Conservation (phyloP, 2,329 filamentous ascomycete genomes). For the Talaromyces funiculosus region DNA sequence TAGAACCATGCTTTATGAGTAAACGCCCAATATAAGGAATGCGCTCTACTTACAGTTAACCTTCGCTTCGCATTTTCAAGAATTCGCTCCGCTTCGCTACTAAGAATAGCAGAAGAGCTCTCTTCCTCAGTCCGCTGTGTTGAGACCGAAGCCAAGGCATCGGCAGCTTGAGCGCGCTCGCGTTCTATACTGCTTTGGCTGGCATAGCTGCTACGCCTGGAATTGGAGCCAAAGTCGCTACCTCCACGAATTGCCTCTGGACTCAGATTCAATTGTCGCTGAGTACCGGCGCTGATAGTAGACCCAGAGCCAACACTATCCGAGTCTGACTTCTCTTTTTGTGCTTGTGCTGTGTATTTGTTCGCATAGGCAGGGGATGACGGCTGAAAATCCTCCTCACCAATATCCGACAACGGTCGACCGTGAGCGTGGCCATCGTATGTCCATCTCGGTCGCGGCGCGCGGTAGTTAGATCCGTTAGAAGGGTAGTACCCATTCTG, state of each 20-base stretch:
- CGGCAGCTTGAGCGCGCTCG: conserved; percentile 6
- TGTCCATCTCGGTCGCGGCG: conserved; percentile 30
- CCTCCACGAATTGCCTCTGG: neutral
- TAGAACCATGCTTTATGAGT: conserved; percentile 31
- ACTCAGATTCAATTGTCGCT: conserved; percentile 16
- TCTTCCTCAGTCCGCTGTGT: conserved; percentile 47
- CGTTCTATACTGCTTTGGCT: conserved; percentile 12
- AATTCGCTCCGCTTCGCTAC: conserved; percentile 80
- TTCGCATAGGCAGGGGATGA: conserved; percentile 18
- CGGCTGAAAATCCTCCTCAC: conserved; percentile 36
- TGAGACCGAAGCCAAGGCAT: conserved; percentile 23
- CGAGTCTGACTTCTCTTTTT: conserved; percentile 35
- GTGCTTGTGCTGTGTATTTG: conserved; percentile 8
- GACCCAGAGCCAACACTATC: conserved; percentile 35
- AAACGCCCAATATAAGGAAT: neutral
- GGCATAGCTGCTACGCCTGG: conserved; percentile 7
- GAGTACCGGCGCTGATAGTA: conserved; percentile 26
- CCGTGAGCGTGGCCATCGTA: conserved; percentile 34
- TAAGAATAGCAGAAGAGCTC: conserved; percentile 68
- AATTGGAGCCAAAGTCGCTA: conserved; percentile 3
- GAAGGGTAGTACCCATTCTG: neutral
- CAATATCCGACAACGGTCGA: conserved; percentile 42
- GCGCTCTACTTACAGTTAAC: conserved; percentile 63
- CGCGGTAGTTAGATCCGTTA: conserved; percentile 11
- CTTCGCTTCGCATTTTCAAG: conserved; percentile 87